Evolutionary conservation across 1,139 yeast species (phyloP), one percentile per base, ranked within the genome.

Genomic region (Suhomyces coccinellae): DNA sequence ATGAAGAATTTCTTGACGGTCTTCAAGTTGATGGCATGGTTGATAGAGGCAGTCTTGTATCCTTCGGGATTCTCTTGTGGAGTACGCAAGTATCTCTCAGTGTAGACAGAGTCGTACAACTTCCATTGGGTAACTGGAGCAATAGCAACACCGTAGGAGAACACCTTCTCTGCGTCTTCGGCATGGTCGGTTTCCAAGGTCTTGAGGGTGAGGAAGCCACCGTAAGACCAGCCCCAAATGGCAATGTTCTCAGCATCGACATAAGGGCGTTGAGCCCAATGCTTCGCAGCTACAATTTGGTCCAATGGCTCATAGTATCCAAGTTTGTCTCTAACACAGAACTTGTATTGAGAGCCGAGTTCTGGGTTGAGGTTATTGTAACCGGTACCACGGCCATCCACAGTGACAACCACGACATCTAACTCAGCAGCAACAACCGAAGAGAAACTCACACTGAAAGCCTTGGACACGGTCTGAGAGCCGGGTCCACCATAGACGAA

Each of bases 181-280:
- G 20, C 37, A 9, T 66, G 66, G 61, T 86, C 93, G 20, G 77
- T 73, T 63, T 86, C 93, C 42, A 86, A 63, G 0, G 91, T 84
- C 58, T 85, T 86, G 53, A 86, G 71, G 0, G 95, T 84, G 69
- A 85, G 73, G 58, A 79, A 86, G 0, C 93, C 95, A 47, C 95
- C 95, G 58, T 85, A 86, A 2, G 90, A 84, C 91, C 93, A 86
- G 6, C 95, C 95, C 83, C 89, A 86, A 43, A 86, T 79, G 1
- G 88, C 87, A 11, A 85, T 79, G 51, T 80, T 72, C 4, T 69
- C 67, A 7, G 66, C 57, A 59, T 86, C 87, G 35, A 85, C 84
- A 55, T 79, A 86, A 2, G 74, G 53, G 49, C 75, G 76, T 7
- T 65, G 42, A 1, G 75, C 67, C 82, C 88, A 86, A 2, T 72